Conservation (phyloP, 164 flowering plant genomes). For the Paratinospora sagittata region DNA sequence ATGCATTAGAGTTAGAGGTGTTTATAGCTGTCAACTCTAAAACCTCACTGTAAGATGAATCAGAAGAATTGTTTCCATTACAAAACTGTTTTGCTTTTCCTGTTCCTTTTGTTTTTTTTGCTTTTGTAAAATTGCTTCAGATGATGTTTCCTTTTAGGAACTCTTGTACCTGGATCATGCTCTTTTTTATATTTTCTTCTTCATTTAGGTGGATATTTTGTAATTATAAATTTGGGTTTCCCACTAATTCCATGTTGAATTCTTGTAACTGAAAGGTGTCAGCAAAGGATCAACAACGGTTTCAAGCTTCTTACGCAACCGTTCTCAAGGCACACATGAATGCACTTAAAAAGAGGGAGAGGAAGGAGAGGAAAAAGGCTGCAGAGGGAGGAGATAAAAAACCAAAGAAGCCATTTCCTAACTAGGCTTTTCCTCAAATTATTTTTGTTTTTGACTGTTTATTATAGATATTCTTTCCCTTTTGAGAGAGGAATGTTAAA, state of each 20-base stretch:
- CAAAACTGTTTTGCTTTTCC: no score
- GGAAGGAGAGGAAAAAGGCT: conserved; percentile 72
- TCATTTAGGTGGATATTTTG: not conserved
- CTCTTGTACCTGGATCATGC: not conserved
- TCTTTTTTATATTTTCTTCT: not conserved
- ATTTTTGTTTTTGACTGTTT: not conserved
- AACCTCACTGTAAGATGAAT: not conserved
- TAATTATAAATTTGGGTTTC: not conserved
- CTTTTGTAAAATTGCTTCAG: no score
- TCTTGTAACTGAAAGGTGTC: conserved; percentile 43
- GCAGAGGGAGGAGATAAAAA: conserved; percentile 53
- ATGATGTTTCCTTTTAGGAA: not conserved
- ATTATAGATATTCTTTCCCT: not conserved
- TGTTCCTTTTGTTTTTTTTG: no score
- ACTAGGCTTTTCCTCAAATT: not conserved
- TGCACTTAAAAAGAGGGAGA: conserved; percentile 81
- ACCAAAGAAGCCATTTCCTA: conserved; percentile 32
- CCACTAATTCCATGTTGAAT: not conserved
- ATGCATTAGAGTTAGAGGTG: no score
- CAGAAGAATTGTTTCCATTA: no score
- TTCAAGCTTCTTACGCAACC: conserved; percentile 89
- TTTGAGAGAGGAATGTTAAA: not conserved
- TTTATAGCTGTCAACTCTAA: no score
- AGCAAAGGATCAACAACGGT: conserved; percentile 74
- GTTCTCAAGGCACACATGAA: conserved; percentile 84